Evolutionary conservation across 2,329 filamentous ascomycete genomes (phyloP).

Genomic region (Setomelanomma holmii): DNA sequence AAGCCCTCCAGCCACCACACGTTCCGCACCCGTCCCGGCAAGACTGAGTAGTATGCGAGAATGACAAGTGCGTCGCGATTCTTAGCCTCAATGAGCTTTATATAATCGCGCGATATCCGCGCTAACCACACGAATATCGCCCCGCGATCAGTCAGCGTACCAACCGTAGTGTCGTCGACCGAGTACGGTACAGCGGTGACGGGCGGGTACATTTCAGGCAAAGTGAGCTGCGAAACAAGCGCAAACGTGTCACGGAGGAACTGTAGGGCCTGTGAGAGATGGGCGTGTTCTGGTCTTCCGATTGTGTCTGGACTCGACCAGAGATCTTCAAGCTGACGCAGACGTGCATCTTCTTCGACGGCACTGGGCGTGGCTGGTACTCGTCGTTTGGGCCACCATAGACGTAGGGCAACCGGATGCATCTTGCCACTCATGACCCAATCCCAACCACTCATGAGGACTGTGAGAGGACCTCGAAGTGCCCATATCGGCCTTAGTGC

Average conservation of each 20-base stretch:
- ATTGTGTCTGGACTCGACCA: conserved; percentile 29
- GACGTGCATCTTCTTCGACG: conserved; percentile 34
- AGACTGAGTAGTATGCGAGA: conserved; percentile 48
- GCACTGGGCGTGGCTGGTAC: conserved; percentile 32
- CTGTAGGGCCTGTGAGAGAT: conserved; percentile 31
- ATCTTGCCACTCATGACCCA: conserved; percentile 39
- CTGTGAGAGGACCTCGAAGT: conserved; percentile 39
- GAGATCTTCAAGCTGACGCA: conserved; percentile 31
- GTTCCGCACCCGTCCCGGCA: conserved; percentile 42
- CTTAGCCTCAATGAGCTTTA: conserved; percentile 37
- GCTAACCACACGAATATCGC: conserved; percentile 44
- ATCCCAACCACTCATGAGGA: conserved; percentile 41
- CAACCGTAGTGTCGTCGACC: conserved; percentile 35
- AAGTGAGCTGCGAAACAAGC: conserved; percentile 40
- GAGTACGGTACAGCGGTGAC: conserved; percentile 40
- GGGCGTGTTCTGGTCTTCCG: neutral
- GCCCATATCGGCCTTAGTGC: conserved; percentile 36
- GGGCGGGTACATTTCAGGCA: conserved; percentile 28
- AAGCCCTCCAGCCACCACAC: conserved; percentile 48
- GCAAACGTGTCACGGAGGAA: conserved; percentile 39
- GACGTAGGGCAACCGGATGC: conserved; percentile 32
- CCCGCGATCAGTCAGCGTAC: conserved; percentile 39
- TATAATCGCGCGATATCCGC: conserved; percentile 36
- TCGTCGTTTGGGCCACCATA: conserved; percentile 43
- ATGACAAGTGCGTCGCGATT: conserved; percentile 46